These are phyloP conservation scores for Hygrophorus pudorinus DNA, from an alignment of 768 basidiomycete species.

Conservation along the genomic window DNA sequence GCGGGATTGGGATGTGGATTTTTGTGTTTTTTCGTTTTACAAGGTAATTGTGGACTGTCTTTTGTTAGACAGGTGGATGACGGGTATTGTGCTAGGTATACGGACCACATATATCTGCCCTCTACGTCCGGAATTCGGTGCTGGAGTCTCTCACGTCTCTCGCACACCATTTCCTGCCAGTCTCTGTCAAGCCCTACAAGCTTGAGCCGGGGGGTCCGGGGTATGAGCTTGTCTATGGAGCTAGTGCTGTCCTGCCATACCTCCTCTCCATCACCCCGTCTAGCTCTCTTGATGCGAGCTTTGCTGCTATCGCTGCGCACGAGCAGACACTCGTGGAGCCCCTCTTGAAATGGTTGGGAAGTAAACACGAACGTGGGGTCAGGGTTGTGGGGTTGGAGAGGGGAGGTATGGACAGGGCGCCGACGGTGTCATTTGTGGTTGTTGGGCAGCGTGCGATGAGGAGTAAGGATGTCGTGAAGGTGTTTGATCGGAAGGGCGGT, in stretches of 20 bases:
- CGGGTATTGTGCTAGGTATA: slow-evolving; percentile 42
- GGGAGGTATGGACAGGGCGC: slow-evolving; percentile 35
- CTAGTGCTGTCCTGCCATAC: slow-evolving; percentile 53
- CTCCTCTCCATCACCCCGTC: slow-evolving; percentile 47
- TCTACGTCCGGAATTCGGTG: slow-evolving; percentile 45
- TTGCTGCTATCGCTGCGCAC: slow-evolving; percentile 47
- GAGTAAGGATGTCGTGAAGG: slow-evolving; percentile 54
- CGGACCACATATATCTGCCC: slow-evolving; percentile 58
- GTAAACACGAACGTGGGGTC: slow-evolving; percentile 48
- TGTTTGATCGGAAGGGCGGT: slow-evolving; percentile 52
- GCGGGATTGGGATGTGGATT: slow-evolving; percentile 70
- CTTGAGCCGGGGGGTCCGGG: slow-evolving; percentile 68
- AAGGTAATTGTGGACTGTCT: slow-evolving; percentile 39
- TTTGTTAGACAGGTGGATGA: not conserved
- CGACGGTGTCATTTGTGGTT: slow-evolving; percentile 67
- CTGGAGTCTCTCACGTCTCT: slow-evolving; percentile 50
- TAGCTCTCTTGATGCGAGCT: slow-evolving; percentile 38
- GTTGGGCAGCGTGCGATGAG: slow-evolving; percentile 42
- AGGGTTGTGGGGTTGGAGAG: slow-evolving; percentile 55
- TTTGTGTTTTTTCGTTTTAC: slow-evolving; percentile 62
- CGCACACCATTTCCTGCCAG: slow-evolving; percentile 60
- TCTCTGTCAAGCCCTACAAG: slow-evolving; percentile 40
- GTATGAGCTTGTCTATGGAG: slow-evolving; percentile 58
- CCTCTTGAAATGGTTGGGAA: slow-evolving; percentile 45
- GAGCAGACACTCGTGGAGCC: slow-evolving; percentile 49